phyloP scores from a whole-genome alignment of 345 rosid genomes.

The Passiflora organensis region DNA sequence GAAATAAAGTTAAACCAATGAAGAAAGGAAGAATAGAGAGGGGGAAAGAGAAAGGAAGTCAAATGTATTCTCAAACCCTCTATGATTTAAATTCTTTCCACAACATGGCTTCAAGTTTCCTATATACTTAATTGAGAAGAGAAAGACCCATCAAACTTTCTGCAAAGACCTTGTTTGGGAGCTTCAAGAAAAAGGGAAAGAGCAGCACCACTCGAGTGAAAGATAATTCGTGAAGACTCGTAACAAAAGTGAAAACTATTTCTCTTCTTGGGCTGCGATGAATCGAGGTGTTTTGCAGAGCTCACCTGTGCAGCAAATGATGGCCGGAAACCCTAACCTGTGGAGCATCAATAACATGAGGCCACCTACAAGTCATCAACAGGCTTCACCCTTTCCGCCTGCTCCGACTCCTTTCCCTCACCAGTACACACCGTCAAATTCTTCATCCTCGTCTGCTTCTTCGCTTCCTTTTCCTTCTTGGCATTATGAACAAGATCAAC shows the following conservation, averaged over 20 bases:
- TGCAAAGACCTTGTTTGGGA: slow-evolving; percentile 40
- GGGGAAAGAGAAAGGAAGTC: slow-evolving; percentile 30
- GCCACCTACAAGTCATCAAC: slow-evolving; percentile 46
- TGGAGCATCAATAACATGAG: slow-evolving; percentile 66
- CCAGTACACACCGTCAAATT: slow-evolving; percentile 33
- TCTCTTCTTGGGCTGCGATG: slow-evolving; percentile 28
- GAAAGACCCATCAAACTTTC: slow-evolving; percentile 46
- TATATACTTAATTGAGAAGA: slow-evolving; percentile 39
- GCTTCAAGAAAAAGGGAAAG: slow-evolving; percentile 15
- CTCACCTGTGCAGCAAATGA: slow-evolving; percentile 76
- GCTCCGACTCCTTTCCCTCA: slow-evolving; percentile 17
- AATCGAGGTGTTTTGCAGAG: slow-evolving; percentile 69
- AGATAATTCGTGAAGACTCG: slow-evolving; percentile 1
- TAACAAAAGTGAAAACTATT: background rate
- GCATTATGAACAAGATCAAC: slow-evolving; percentile 45
- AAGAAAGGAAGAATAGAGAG: slow-evolving; percentile 25
- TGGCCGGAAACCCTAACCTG: slow-evolving; percentile 84
- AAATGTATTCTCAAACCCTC: slow-evolving; percentile 36
- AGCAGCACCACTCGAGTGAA: slow-evolving; percentile 6
- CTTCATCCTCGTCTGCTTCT: slow-evolving; percentile 31
- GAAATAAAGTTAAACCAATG: slow-evolving; percentile 23
- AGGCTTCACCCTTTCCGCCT: slow-evolving; percentile 29
- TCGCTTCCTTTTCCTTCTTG: slow-evolving; percentile 46
- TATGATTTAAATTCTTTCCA: slow-evolving; percentile 46
- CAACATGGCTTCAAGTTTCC: slow-evolving; percentile 6